Percentiles rank a stretch among this genome's conserved stretches.
phyloP scores from a whole-genome alignment of 257 asterid species.

The Solanum corneliomulleri region DNA sequence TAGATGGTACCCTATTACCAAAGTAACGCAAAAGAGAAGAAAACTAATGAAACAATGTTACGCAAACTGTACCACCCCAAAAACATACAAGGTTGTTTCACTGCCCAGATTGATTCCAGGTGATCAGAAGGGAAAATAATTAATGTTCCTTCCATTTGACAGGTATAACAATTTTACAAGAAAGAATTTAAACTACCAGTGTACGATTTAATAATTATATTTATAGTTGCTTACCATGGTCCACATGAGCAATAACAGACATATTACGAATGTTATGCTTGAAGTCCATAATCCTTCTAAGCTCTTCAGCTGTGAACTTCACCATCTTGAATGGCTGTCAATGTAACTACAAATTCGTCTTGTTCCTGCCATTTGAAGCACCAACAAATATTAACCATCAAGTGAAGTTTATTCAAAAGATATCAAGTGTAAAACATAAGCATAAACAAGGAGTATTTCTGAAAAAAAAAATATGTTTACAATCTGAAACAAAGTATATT shows the following conservation, averaged over 20 bases:
- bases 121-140: background rate
- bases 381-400: background rate
- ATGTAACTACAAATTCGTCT: background rate
- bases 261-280: constrained; percentile 34
- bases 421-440: background rate
- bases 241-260: constrained; percentile 43
- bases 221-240: constrained; percentile 16
- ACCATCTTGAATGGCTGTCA: constrained; percentile 9
- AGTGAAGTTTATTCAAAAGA: background rate
- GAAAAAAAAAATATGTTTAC: background rate
- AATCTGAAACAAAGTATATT: background rate
- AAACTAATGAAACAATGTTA: background rate
- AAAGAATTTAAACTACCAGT: no score
- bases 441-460: background rate
- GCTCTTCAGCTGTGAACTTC: constrained; percentile 38
- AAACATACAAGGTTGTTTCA: background rate
- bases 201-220: no score
- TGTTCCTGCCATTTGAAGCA: background rate
- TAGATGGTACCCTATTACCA: background rate
- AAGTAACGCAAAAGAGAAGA: background rate
- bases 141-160: background rate
- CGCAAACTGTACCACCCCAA: background rate
- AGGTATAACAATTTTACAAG: background rate
- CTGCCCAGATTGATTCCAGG: background rate
- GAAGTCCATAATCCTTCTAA: constrained; percentile 28